Evolutionary conservation across 1,284 basidiomycete species (phyloP).

Genomic region (Cryptococcus sp.): DNA sequence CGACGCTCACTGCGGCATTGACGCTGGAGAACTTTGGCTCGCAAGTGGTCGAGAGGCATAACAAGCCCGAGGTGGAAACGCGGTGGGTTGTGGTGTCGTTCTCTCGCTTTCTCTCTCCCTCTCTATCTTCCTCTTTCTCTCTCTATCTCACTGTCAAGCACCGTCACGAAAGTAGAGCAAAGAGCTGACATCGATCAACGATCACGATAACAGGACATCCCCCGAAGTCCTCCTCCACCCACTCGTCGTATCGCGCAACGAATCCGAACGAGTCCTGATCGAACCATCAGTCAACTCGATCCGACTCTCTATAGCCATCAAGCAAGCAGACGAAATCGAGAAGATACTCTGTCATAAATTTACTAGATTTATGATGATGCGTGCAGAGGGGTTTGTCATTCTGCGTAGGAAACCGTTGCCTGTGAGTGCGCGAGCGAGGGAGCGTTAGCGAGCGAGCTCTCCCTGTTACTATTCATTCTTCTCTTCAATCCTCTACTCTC

Average conservation of each 20-base stretch:
- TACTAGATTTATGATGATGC: slow-evolving; percentile 98
- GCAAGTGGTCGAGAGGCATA: slow-evolving; percentile 95
- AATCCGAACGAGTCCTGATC: slow-evolving; percentile 94
- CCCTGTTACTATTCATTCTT: no score
- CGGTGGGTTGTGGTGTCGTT: slow-evolving; percentile 58
- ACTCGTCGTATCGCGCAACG: slow-evolving; percentile 90
- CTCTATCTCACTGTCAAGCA: no score
- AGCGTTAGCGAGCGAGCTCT: no score
- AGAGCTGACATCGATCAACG: no score
- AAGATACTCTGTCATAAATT: slow-evolving; percentile 97
- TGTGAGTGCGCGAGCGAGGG: slow-evolving; percentile 64
- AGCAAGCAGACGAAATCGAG: slow-evolving; percentile 99
- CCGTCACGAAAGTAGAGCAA: no score
- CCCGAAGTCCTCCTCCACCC: slow-evolving; percentile 94
- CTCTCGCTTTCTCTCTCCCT: no score
- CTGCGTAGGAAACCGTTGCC: slow-evolving; percentile 89
- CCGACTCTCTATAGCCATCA: slow-evolving; percentile 94
- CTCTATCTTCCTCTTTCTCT: no score
- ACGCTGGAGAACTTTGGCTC: slow-evolving; percentile 97
- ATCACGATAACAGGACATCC: slow-evolving; percentile 63
- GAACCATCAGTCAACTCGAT: slow-evolving; percentile 97
- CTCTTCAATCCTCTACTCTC: no score
- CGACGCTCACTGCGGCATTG: slow-evolving; percentile 93
- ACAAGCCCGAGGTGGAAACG: slow-evolving; percentile 91
- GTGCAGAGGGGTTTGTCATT: slow-evolving; percentile 96